Base-by-base conservation (phyloP, 2,329 filamentous ascomycete species). In the Rachicladosporium sp. region DNA sequence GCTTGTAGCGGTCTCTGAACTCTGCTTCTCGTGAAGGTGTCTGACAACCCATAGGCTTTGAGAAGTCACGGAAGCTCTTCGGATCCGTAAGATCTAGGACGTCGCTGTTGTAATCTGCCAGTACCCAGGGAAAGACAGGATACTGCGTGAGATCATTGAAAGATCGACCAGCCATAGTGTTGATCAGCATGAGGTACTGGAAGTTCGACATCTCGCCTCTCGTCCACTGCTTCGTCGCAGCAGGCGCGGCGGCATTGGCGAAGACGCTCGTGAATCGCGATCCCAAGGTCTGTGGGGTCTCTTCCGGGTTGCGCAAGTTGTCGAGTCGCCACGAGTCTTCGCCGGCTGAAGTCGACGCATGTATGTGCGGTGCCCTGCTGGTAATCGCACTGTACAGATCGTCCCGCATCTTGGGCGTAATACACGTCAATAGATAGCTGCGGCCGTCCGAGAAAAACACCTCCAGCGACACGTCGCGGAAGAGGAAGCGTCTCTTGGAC, bases 111-210 rank as follows among this genome's bases (percentile, higher is more conserved):
- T 98, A 98, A 55, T 98, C 89, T 0, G 91, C 88, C 34, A 98
- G 67, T 3, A 98, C 80, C 91, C 91, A 98, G 0, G 91, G 91
- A 48, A 98, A 98, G 11, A 98, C 88, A 0, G 91, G 91, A 53
- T 98, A 98, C 54, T 98, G 93, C 0, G 91, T 98, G 11, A 98
- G 69, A 56, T 98, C 91, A 55, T 98, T 98, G 66, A 98, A 98
- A 0, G 91, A 96, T 37, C 91, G 73, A 2, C 91, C 91, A 21
- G 93, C 93, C 74, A 98, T 85, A 0, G 91, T 96, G 56, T 98
- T 98, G 55, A 98, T 79, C 44, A 95, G 78, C 89, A 98, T 98
- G 29, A 98, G 73, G 56, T 98, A 98, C 60, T 96, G 87, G 53
- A 98, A 98, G 59, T 98, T 98, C 10, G 89, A 96, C 36, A 96